Evolutionary conservation across 768 basidiomycete species (phyloP).

Genomic region (Cytidiella melzeri): DNA sequence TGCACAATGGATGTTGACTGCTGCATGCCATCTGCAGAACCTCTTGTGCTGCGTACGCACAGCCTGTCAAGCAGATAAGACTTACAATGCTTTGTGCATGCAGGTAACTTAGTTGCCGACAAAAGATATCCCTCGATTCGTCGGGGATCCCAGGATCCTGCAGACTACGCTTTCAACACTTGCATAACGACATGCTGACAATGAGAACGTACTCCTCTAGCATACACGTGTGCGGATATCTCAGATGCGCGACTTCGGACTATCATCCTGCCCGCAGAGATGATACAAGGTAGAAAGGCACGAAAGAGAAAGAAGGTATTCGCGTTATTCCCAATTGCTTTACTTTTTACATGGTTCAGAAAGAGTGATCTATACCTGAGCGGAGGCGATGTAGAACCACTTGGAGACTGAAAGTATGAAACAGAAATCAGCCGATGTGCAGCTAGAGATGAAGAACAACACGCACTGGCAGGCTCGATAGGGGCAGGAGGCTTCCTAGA

Average conservation of each 20-base stretch:
- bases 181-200: too few species aligned
- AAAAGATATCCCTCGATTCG: too few species aligned
- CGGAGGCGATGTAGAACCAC: conserved; percentile 94
- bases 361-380: conserved; percentile 49
- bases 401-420: conserved; percentile 56
- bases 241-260: conserved; percentile 5
- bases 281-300: background rate
- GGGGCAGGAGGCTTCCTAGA: conserved; percentile 82
- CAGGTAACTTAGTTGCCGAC: too few species aligned
- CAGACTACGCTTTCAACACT: too few species aligned
- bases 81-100: too few species aligned
- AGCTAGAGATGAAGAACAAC: conserved; percentile 4
- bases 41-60: too few species aligned
- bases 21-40: too few species aligned
- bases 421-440: conserved; percentile 4
- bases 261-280: background rate
- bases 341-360: conserved; percentile 2
- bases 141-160: too few species aligned
- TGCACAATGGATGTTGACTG: too few species aligned
- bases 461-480: conserved; percentile 84
- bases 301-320: background rate
- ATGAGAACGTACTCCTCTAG: too few species aligned
- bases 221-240: too few species aligned
- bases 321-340: background rate
- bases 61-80: too few species aligned